Evolutionary conservation across 495 filamentous ascomycete genomes (phyloP), one percentile per base, ranked within the genome.

Genomic region (Pseudoneurospora amorphoporcata): DNA sequence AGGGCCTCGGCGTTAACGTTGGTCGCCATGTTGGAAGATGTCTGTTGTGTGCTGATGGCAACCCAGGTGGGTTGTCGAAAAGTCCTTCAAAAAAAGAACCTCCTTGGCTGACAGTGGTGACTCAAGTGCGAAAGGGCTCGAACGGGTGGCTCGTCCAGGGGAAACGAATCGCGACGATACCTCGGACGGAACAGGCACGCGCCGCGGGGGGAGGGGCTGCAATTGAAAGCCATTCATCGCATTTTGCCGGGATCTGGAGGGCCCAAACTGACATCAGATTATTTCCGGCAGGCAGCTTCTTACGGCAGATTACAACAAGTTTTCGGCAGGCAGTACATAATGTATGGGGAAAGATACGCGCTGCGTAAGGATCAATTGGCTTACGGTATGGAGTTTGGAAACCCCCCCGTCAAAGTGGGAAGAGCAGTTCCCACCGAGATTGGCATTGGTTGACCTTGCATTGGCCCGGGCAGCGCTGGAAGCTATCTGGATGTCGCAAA

Each of bases 1-100:
- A 77, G 76, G 45, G 78, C 76, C 70, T 72, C 75, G 41, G 78
- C 76, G 69, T 76, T 78, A 41, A 73, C 65, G 38, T 43, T 74
- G 23, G 78, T 74, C 61, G 78, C 79, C 78, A 80, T 80, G n/a
- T 17, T 71, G 16, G 2, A 23, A 40, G 68, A 17, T 42, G 58
- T 42, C 8, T 39, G 42, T 29, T 8, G 37, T 68, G 35, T 29
- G 68, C 2, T 72, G 39, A 35, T 35, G 38, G 43, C 39, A 29
- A 70, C 19, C 23, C 9, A 32, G 45, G 70, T 19, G 47, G 45
- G 42, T 71, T 71, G 43, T 35, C 53, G 29, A 65, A 65, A 65
- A 65, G 53, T 65, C 29, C 53, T 65, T 65, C 53, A 35, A 40
- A 17, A 65, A 35, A 29, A 29, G 53, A 65, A 35, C 53, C 53